These are phyloP conservation scores for Cordyceps pruinosa DNA, from an alignment of 2,329 filamentous ascomycete genomes.

Conservation along the genomic window DNA sequence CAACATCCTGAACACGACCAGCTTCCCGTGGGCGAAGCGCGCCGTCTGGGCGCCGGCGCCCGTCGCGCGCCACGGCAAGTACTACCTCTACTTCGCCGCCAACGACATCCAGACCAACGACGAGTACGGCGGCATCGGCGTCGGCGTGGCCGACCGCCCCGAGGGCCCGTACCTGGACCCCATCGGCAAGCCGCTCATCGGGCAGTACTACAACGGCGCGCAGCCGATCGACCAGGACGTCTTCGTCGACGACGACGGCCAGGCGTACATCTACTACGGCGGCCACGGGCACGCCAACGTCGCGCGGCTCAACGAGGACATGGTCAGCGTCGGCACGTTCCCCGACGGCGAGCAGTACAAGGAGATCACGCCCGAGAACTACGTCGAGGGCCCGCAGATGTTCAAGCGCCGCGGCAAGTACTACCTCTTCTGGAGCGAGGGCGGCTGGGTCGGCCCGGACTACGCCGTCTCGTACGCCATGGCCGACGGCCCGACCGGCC, in stretches of 20 bases:
- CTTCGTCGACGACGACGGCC: slow-evolving; percentile 35
- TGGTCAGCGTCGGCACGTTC: slow-evolving; percentile 35
- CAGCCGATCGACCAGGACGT: slow-evolving; percentile 38
- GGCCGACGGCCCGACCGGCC: slow-evolving; percentile 29
- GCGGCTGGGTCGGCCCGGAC: slow-evolving; percentile 41
- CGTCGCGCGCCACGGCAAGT: slow-evolving; percentile 35
- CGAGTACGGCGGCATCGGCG: slow-evolving; percentile 34
- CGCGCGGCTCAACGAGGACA: slow-evolving; percentile 35
- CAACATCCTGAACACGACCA: slow-evolving; percentile 30
- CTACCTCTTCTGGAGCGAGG: slow-evolving; percentile 42
- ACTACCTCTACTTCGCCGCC: slow-evolving; percentile 44
- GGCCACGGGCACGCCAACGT: slow-evolving; percentile 32
- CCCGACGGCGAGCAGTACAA: slow-evolving; percentile 32
- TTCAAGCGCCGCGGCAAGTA: slow-evolving; percentile 38
- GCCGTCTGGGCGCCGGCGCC: slow-evolving; percentile 44
- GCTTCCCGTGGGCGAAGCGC: slow-evolving; percentile 34
- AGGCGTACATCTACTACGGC: slow-evolving; percentile 37
- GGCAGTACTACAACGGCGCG: slow-evolving; percentile 35
- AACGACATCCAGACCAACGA: slow-evolving; percentile 35
- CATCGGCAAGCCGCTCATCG: slow-evolving; percentile 28
- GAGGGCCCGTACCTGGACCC: slow-evolving; percentile 31
- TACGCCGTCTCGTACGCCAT: slow-evolving; percentile 42
- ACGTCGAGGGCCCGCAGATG: slow-evolving; percentile 32
- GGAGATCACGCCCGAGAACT: slow-evolving; percentile 39
- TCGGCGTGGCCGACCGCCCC: slow-evolving; percentile 27